Evolutionary conservation across 352 stramenopile genomes (phyloP).

Genomic region (Globisporangium heterothallicum): DNA sequence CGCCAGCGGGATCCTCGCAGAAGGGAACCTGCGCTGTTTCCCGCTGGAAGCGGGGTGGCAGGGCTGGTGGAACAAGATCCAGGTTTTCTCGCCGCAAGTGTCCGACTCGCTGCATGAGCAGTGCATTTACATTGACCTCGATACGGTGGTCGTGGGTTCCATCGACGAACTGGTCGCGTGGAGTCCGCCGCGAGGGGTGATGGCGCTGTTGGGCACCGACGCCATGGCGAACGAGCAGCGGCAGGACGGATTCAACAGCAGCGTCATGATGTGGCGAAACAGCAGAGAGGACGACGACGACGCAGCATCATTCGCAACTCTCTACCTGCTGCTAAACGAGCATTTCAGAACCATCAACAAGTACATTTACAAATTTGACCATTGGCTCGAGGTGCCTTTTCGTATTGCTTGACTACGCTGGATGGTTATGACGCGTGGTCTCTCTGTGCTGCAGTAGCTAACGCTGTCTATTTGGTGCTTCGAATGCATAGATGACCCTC

Average conservation of each 20-base stretch:
- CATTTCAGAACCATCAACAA: slow-evolving; percentile 31
- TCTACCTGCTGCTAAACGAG: slow-evolving; percentile 36
- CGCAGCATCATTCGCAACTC: slow-evolving; percentile 7
- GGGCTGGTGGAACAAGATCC: slow-evolving; percentile 83
- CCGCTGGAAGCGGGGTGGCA: slow-evolving; percentile 28
- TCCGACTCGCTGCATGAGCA: slow-evolving; percentile 10
- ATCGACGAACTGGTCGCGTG: slow-evolving; percentile 26
- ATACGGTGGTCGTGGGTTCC: slow-evolving; percentile 62
- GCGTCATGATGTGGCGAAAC: slow-evolving; percentile 54
- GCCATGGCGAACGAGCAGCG: slow-evolving; percentile 68
- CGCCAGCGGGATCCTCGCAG: slow-evolving; percentile 20
- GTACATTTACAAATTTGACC: slow-evolving; percentile 85
- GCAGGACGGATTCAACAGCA: slow-evolving; percentile 64
- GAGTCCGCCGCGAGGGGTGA: slow-evolving; percentile 5
- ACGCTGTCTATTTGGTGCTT: background rate
- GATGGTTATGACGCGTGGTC: too few species aligned
- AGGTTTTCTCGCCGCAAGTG: slow-evolving; percentile 41
- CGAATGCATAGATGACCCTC: slow-evolving; percentile 31
- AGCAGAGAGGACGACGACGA: background rate
- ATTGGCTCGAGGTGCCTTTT: slow-evolving; percentile 69
- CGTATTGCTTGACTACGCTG: background rate
- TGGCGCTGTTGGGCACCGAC: slow-evolving; percentile 51
- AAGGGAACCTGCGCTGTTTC: slow-evolving; percentile 23
- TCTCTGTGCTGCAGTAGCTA: background rate
- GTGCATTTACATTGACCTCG: slow-evolving; percentile 69